phyloP scores from a whole-genome alignment of 495 filamentous ascomycete species.

The Aspergillus saccharolyticus region DNA sequence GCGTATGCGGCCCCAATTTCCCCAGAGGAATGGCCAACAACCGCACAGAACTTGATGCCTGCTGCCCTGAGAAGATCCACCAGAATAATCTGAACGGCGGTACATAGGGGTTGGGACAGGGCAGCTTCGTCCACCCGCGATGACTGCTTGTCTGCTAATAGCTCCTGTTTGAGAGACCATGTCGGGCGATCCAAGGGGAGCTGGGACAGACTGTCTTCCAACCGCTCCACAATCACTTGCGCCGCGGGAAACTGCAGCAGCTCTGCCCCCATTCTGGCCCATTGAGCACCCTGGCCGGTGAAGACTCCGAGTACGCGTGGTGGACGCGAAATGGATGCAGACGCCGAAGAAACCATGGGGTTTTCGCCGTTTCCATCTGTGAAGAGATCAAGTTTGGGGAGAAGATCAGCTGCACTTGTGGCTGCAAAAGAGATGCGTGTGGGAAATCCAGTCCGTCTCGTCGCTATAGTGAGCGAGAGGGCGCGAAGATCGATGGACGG shows the following conservation, averaged over 20 bases:
- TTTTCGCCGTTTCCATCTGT: neutral
- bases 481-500: neutral
- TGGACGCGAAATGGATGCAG: neutral
- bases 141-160: slow-evolving; percentile 18
- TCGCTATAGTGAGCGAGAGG: too few species aligned
- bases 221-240: neutral
- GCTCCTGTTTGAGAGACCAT: slow-evolving; percentile 18
- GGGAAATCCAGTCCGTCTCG: too few species aligned
- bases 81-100: slow-evolving; percentile 26
- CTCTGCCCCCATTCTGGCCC: slow-evolving; percentile 53
- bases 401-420: too few species aligned
- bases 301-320: slow-evolving; percentile 27
- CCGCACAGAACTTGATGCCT: slow-evolving; percentile 19
- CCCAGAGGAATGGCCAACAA: slow-evolving; percentile 34
- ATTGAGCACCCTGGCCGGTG: slow-evolving; percentile 69
- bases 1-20: slow-evolving; percentile 35
- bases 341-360: too few species aligned
- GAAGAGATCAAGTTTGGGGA: too few species aligned
- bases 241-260: slow-evolving; percentile 24
- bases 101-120: slow-evolving; percentile 44
- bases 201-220: neutral
- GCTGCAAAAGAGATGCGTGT: too few species aligned
- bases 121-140: slow-evolving; percentile 25
- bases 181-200: slow-evolving; percentile 12
- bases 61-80: slow-evolving; percentile 23